Base-by-base conservation (phyloP, 352 stramenopile genomes). In the Phytophthora boehmeriae region DNA sequence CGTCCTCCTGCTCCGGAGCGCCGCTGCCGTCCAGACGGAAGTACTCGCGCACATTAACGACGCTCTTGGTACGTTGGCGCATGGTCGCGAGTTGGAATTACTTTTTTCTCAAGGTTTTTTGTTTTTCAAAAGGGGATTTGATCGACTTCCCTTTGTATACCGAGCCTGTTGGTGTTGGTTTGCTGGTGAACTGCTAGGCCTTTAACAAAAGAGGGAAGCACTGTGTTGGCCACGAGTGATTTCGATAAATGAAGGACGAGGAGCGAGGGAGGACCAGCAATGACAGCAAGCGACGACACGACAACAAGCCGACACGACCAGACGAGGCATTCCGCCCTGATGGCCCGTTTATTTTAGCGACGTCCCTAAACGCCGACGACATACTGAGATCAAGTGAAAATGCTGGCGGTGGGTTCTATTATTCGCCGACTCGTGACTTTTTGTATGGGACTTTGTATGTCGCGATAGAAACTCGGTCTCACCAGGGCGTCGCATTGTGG, bases 11-110 rank as follows among this genome's bases (percentile, higher is more conserved):
- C 36, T 78, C 70, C 36, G 81, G 66, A 22, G 63, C 74, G 50
- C 71, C 68, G 61, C 56, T 76, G 57, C 67, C 75, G 64, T 85
- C 78, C 41, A 73, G 68, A 49, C 79, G 72, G 60, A 93, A 93
- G 64, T 93, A 93, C 53, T 93, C 83, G 68, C 74, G 63, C 39
- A 84, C 71, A 59, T 73, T 90, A 39, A 89, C 78, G 11, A 93
- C 78, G 59, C 75, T 88, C 67, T 83, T 84, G 41, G 84, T 91
- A 23, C 84, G 81, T 48, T 83, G 79, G 27, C 84, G 76, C 84
- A 93, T 92, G 34, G 34, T 44, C 38, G 38, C 38, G 38, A 44
- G 38, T 47, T 48, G 13, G 43, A 28, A 51, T 36, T 43, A 11
- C 2, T 64, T 51, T 49, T 56, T 49, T 39, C 54, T 42, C 27